A percentile compares a stretch with the other conserved stretches of the same genome.
phyloP scores from a whole-genome alignment of 2,329 filamentous ascomycete species.

The Nemania bipapillata region DNA sequence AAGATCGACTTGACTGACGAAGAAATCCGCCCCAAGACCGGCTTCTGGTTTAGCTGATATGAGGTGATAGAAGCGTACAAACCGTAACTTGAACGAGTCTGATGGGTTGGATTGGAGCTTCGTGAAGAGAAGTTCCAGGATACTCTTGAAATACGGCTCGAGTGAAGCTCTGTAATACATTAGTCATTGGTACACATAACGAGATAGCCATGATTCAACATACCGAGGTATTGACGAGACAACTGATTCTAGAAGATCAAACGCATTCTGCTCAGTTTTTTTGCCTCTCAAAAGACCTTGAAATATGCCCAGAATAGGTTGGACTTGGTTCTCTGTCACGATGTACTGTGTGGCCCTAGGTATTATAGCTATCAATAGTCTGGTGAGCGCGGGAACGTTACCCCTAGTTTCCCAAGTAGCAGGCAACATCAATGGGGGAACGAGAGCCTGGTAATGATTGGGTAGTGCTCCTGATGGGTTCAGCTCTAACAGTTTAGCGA shows the following conservation, averaged over 20 bases:
- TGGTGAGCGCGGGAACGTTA: slow-evolving; percentile 89
- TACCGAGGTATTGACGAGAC: slow-evolving; percentile 77
- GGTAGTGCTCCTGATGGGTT: slow-evolving; percentile 83
- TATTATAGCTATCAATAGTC: slow-evolving; percentile 85
- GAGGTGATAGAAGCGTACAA: slow-evolving; percentile 94
- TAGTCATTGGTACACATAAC: slow-evolving; percentile 19
- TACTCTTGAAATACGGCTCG: slow-evolving; percentile 79
- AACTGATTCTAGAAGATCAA: slow-evolving; percentile 88
- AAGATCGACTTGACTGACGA: slow-evolving; percentile 83
- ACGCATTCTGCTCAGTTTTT: slow-evolving; percentile 84
- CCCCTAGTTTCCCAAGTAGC: slow-evolving; percentile 89
- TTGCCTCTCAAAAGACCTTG: slow-evolving; percentile 86
- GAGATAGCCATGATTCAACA: slow-evolving; percentile 51
- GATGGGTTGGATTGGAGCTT: slow-evolving; percentile 74
- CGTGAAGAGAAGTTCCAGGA: slow-evolving; percentile 85
- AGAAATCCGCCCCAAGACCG: slow-evolving; percentile 91
- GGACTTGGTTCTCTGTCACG: slow-evolving; percentile 80
- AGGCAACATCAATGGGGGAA: slow-evolving; percentile 82
- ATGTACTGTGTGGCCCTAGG: slow-evolving; percentile 79
- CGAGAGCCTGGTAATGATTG: slow-evolving; percentile 80
- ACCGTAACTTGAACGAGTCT: slow-evolving; percentile 85
- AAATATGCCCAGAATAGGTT: slow-evolving; percentile 93
- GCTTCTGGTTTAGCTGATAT: slow-evolving; percentile 80
- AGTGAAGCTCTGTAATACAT: slow-evolving; percentile 64
- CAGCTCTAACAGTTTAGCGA: slow-evolving; percentile 87